Evolutionary conservation across 2,329 filamentous ascomycete genomes (phyloP).

Genomic region (Fusarium neocosmosporiellum): DNA sequence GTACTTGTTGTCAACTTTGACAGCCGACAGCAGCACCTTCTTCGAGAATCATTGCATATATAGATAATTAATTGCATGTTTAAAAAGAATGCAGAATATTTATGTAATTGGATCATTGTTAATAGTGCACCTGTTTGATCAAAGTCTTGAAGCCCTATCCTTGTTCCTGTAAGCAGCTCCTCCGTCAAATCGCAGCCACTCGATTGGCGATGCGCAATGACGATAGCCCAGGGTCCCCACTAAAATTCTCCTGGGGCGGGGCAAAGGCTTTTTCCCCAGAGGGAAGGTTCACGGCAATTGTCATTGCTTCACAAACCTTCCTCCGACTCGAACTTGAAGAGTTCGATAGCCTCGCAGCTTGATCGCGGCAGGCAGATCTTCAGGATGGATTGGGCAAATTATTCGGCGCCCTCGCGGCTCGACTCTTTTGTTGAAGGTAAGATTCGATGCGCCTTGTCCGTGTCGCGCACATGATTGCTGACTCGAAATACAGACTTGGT

Average conservation of each 20-base stretch:
- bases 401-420: slow-evolving; percentile 40
- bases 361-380: slow-evolving; percentile 10
- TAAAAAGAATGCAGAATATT: background rate
- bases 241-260: slow-evolving; percentile 39
- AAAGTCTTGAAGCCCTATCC: background rate
- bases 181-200: slow-evolving; percentile 37
- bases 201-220: slow-evolving; percentile 40
- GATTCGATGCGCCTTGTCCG: background rate
- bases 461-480: slow-evolving; percentile 15
- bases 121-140: background rate
- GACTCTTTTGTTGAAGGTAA: slow-evolving; percentile 41
- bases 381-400: slow-evolving; percentile 42
- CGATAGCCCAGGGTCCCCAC: slow-evolving; percentile 29
- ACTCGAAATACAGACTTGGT: slow-evolving; percentile 47
- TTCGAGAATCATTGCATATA: background rate
- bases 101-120: background rate
- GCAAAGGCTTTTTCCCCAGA: slow-evolving; percentile 42
- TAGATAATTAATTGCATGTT: background rate
- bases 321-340: background rate
- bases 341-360: slow-evolving; percentile 7
- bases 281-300: slow-evolving; percentile 14
- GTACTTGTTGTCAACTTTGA: background rate
- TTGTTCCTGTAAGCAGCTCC: slow-evolving; percentile 6
- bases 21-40: background rate
- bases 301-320: slow-evolving; percentile 12